Base-by-base conservation (phyloP, 768 basidiomycete genomes). In the Dictyophora rubrovolvata region DNA sequence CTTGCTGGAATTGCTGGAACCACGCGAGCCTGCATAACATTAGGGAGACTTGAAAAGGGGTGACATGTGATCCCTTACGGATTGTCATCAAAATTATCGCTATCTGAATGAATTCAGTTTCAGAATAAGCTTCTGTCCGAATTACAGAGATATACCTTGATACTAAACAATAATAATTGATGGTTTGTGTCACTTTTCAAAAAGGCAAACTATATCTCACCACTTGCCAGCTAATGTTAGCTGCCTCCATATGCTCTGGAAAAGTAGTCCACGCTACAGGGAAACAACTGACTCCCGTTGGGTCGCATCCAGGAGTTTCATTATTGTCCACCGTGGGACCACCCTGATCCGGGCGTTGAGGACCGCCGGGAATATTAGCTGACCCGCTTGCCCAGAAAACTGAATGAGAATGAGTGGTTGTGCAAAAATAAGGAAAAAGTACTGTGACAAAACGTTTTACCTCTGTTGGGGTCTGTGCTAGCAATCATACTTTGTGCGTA, bases 281-380 rank as follows among this genome's bases (percentile, higher is more conserved):
- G 23, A 61, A 62, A 47, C 62, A 63, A 18, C 36, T 56, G 33
- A 63, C 23, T 34, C 53, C 47, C 12, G 61, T 20, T 1, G 23
- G 49, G 5, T 59, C 55, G 33, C 59, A 35, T n/a, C 59, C 63
- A 21, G 57, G 62, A 9, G 60, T 59, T 28, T 47, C 56, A 50
- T 63, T 63, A 53, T 64, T 64, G 53, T 63, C 62, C 1, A 64
- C 33, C 1, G 54, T 23, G 21, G 50, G 36, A 35, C 62, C 35
- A 35, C 63, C 56, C 16, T 48, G 33, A 20, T 55, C 36, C 28
- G 54, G 55, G 35, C 58, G 54, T 48, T 55, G 56, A 53, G 59
- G 48, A 34, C 62, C 59, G 18, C 62, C 62, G 0, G 63, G 59
- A 52, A 62, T 48, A 50, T 64, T 64, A 36, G 62, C 54, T n/a